A percentile compares a stretch with the other conserved stretches of the same genome.
Conservation (phyloP, 352 stramenopile species). For the Halophytophthora polymorphica region DNA sequence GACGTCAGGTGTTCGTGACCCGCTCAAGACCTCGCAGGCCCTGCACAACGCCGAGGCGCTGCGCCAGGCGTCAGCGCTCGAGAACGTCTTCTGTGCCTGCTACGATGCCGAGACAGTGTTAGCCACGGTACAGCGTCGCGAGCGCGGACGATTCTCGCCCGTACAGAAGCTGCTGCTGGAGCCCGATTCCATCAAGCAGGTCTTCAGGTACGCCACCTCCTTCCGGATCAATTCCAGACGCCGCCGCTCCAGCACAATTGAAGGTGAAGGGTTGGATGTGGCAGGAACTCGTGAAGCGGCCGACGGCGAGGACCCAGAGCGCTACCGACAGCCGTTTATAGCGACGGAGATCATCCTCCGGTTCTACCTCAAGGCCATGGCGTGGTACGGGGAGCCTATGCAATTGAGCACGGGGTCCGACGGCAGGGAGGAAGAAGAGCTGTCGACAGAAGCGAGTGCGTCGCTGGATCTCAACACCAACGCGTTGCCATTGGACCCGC, state of each 20-base stretch:
- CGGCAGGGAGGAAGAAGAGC: constrained; percentile 1
- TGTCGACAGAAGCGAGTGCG: neutral
- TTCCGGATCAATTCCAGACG: constrained; percentile 12
- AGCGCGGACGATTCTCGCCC: constrained; percentile 55
- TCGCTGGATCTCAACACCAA: too few relatives aligned
- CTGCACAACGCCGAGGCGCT: constrained; percentile 72
- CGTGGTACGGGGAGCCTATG: constrained; percentile 64
- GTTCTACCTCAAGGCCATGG: constrained; percentile 74
- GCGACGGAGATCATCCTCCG: constrained; percentile 71
- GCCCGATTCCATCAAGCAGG: constrained; percentile 50
- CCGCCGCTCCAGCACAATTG: neutral
- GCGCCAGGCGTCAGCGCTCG: constrained; percentile 48
- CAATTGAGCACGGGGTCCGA: neutral
- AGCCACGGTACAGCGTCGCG: constrained; percentile 50
- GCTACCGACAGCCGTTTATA: constrained; percentile 53
- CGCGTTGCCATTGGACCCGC: too few relatives aligned
- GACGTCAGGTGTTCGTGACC: constrained; percentile 44
- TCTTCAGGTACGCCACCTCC: constrained; percentile 61
- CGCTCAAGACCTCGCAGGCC: constrained; percentile 60
- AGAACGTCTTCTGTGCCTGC: constrained; percentile 77
- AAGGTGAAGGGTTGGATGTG: constrained; percentile 1
- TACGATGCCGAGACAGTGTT: constrained; percentile 75
- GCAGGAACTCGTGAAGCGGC: constrained; percentile 25
- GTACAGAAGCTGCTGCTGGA: constrained; percentile 66
- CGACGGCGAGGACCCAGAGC: constrained; percentile 22